phyloP scores from a whole-genome alignment of 495 filamentous ascomycete genomes.

The Penicillium macrosclerotiorum region DNA sequence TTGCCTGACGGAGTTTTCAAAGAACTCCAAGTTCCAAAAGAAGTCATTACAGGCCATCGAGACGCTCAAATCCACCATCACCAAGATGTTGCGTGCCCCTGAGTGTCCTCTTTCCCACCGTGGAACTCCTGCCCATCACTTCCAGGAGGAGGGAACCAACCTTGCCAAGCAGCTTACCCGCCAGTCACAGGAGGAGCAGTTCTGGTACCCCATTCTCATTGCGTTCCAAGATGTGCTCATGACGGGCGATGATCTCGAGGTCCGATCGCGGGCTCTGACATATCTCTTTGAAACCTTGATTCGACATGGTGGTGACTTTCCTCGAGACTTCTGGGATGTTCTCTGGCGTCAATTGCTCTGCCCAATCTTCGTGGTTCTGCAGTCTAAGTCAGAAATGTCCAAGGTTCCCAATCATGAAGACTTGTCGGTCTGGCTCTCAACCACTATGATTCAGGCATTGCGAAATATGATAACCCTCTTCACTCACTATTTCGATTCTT shows the following conservation, averaged over 20 bases:
- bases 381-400: constrained; percentile 91
- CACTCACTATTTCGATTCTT: constrained; percentile 92
- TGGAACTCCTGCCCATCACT: constrained; percentile 32
- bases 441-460: constrained; percentile 98
- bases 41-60: constrained; percentile 97
- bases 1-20: constrained; percentile 95
- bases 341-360: constrained; percentile 95
- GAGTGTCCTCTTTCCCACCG: constrained; percentile 85
- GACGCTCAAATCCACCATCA: constrained; percentile 83
- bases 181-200: constrained; percentile 87
- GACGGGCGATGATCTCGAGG: constrained; percentile 98
- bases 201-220: constrained; percentile 97
- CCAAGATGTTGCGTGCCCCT: constrained; percentile 90
- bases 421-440: constrained; percentile 97
- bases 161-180: constrained; percentile 48
- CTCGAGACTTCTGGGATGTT: constrained; percentile 95
- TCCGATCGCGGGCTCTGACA: constrained; percentile 81
- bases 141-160: constrained; percentile 47
- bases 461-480: constrained; percentile 98
- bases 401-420: constrained; percentile 93
- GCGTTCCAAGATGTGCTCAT: constrained; percentile 98
- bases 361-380: constrained; percentile 96
- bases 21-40: constrained; percentile 97
- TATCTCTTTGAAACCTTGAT: constrained; percentile 95
- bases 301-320: constrained; percentile 86